Evolutionary conservation across 2,329 filamentous ascomycete species (phyloP), one percentile per base, ranked within the genome.

Genomic region (Aspergillus arachidicola): DNA sequence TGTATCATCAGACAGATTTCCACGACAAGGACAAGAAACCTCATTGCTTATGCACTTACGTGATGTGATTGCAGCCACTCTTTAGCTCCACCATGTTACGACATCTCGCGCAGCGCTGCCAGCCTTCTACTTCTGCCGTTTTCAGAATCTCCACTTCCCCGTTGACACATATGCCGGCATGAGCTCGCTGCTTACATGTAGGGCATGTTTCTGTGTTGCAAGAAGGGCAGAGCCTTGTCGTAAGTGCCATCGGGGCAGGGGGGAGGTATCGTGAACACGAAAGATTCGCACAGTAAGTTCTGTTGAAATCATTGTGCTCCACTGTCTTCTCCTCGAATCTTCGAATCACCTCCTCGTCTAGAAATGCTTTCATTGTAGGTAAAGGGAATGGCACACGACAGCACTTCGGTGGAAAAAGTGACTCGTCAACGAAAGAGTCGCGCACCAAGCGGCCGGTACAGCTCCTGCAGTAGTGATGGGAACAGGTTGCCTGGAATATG

Each of bases 51-150:
- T 41, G 34, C 9, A 58, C 73, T 61, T 72, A 79, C 74, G 66
- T 73, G 57, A 78, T 78, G 59, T 78, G 74, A 51, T 75, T 73
- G 63, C 76, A 78, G 5, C 74, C 76, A 6, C 58, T 59, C 7
- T 58, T 60, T 19, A 78, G 62, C 61, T 78, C 75, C 19, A 78
- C 66, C 16, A 78, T 84, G 45, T 86, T 83, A 66, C 85, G 87
- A 79, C 93, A 96, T 66, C 83, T 88, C 73, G 88, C 89, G 75
- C 92, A 97, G 54, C 87, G 83, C 75, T 92, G 89, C 89, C 90
- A 94, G 28, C 90, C 90, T 58, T 89, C 82, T 30, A 88, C 82
- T 68, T 88, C 87, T 7, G 89, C 89, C 63, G 90, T 82, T 57
- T 87, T 84, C 4, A 92, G 79, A n/a, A 75, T 56, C 19, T 70